Base-by-base conservation (phyloP, 83 land plant genomes). In the Picea abies region DNA sequence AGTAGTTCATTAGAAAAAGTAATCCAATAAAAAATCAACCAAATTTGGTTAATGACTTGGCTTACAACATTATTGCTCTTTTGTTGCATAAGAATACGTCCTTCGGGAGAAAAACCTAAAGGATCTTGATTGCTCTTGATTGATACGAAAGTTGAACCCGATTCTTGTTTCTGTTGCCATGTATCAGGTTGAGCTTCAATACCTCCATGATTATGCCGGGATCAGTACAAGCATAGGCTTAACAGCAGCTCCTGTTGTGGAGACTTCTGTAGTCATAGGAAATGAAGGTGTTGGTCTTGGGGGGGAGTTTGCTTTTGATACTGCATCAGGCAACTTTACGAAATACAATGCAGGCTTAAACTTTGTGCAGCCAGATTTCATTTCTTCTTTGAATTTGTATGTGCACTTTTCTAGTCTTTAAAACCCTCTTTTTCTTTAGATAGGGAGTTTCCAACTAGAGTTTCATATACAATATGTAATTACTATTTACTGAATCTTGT, bases 111-210 rank as follows among this genome's bases (percentile, higher is more conserved):
- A 56, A 3, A 3, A 56, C 60, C 60, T 14, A 56, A 56, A 14
- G 60, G 15, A 14, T 14, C 16, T 56, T 56, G 58, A 10, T 52
- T 52, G 60, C 60, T 14, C 60, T 16, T 14, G 60, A 56, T 56
- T 56, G 16, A 14, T 56, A 56, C 3, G 16, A 56, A 56, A 56
- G 60, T 56, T 56, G 60, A 56, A 3, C 17, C 16, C 3, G 4
- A 56, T 56, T 56, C 58, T 52, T 56, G 58, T 56, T 56, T 56
- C 4, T 56, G 58, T 56, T 56, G 58, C 58, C 3, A 56, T 52
- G 14, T 78, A 12, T n/a, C 94, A 95, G 98, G 86, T 85, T 76
- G 98, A 96, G 84, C 83, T 96, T 32, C 93, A 94, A 73, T 96
- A 96, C 81, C 81, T 87, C 70, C 97, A 96, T 79, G 97, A 94